Percentiles rank a stretch among this genome's conserved stretches.
These are phyloP conservation scores for Botrytis tulipae DNA, from an alignment of 2,329 filamentous ascomycete genomes.

Conservation along the genomic window DNA sequence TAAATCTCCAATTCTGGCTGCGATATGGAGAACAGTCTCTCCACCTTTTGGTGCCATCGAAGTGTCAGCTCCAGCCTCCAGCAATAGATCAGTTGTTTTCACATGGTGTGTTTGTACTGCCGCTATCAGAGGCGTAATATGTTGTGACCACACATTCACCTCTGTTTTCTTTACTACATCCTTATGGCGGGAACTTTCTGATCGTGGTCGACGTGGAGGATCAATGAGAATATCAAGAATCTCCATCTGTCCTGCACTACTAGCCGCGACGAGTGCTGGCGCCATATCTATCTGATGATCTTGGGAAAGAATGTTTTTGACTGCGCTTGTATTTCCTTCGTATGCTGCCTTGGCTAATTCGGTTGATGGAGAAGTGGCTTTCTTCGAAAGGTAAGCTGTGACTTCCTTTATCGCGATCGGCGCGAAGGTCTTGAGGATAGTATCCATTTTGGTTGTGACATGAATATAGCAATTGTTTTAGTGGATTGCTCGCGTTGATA, in stretches of 20 bases:
- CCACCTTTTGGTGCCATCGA: conserved; percentile 23
- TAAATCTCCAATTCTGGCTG: conserved; percentile 24
- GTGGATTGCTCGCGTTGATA: not conserved
- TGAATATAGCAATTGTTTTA: not conserved
- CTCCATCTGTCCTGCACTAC: conserved; percentile 23
- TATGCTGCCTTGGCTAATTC: conserved; percentile 23
- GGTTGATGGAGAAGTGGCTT: conserved; percentile 8
- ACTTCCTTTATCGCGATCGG: conserved; percentile 21
- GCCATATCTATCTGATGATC: conserved; percentile 23
- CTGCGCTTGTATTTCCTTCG: conserved; percentile 15
- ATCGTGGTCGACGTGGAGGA: conserved; percentile 8
- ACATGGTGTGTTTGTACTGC: conserved; percentile 27
- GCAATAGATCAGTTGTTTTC: conserved; percentile 26
- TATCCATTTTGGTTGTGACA: conserved; percentile 4
- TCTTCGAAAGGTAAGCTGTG: conserved; percentile 23
- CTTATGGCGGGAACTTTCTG: conserved; percentile 1
- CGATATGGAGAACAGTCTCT: conserved; percentile 23
- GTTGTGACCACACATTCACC: conserved; percentile 24
- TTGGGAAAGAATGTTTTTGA: conserved; percentile 21
- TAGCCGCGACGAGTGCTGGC: conserved; percentile 26
- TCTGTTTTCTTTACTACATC: conserved; percentile 12
- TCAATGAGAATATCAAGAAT: conserved; percentile 27
- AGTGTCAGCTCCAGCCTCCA: conserved; percentile 27
- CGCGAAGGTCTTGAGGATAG: conserved; percentile 22
- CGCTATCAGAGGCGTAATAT: conserved; percentile 26